These are phyloP conservation scores for Lepidium didymum DNA, from an alignment of 345 rosid genomes.

Conservation along the genomic window DNA sequence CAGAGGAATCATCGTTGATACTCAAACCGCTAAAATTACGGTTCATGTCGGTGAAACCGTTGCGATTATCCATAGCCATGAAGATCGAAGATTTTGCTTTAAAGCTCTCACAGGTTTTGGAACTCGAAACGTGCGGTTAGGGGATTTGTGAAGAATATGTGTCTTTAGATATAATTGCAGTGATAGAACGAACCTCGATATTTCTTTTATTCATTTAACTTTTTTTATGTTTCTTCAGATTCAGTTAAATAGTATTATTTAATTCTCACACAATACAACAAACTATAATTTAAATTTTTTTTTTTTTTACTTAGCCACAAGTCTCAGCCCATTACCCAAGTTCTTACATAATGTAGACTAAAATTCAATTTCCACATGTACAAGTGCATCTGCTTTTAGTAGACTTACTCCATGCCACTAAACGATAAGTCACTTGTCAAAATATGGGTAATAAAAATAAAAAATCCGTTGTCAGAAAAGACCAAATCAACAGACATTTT, in stretches of 20 bases:
- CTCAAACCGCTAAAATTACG: constrained; percentile 27
- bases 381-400: no score
- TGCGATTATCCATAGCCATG: constrained; percentile 21
- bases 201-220: background rate
- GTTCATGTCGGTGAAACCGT: constrained; percentile 34
- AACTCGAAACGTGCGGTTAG: background rate
- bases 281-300: no score
- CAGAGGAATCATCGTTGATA: constrained; percentile 38
- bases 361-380: no score
- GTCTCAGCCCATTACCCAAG: no score
- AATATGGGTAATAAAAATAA: no score
- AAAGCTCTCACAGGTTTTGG: background rate
- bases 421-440: no score
- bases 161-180: background rate
- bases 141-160: background rate
- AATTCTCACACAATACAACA: background rate
- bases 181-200: background rate
- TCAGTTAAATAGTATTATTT: no score
- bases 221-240: no score
- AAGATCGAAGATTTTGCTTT: background rate
- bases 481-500: background rate
- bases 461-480: background rate
- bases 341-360: no score
- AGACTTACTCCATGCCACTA: no score
- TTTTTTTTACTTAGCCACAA: no score